Base-by-base conservation (phyloP, 2,329 filamentous ascomycete genomes). In the Diplodia sapinea region DNA sequence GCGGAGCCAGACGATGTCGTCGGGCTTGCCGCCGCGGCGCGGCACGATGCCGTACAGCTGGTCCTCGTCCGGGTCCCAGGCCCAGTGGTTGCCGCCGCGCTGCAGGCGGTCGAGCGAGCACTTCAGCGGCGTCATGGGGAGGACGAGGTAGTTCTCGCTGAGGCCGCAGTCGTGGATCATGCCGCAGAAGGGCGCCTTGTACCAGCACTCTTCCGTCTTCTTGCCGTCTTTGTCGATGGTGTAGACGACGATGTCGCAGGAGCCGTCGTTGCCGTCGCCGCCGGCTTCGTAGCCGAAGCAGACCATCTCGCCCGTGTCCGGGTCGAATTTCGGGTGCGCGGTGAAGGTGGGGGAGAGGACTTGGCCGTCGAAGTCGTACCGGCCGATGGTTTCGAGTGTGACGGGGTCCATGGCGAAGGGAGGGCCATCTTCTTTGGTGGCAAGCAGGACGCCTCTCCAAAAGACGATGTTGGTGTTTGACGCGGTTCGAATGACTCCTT, bases 381-480 rank as follows among this genome's bases (percentile, higher is more conserved):
- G 73, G 0, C 78, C 74, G 15, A 76, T 73, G 0, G 80, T 82
- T 31, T 81, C 78, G 0, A 82, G 72, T 0, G 79, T 80, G 12
- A 75, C 71, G 0, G 80, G 79, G 67, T 82, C 75, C 68, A 81
- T 74, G 1, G 76, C 77, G 38, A 80, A 82, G 0, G 78, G 78
- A 6, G 77, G 73, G 0, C 75, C 78, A 38, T 77, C 74, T 69
- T 86, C 82, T 71, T 88, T 88, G 63, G 78, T 80, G 0, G 85
- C 85, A 4, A 88, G 77, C 67, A 88, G 71, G 56, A 84, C 80
- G 0, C 85, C 85, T 8, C 84, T 78, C 82, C 85, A 88, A 71
- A 84, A 86, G 1, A 85, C 78, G n/a, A 88, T 77, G 67, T 89
- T 88, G 1, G 86, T 88, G 70, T 89, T 88, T 3, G 83, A 81